phyloP scores from a whole-genome alignment of 1,284 basidiomycete species.

The Fistulinella staudtii region DNA sequence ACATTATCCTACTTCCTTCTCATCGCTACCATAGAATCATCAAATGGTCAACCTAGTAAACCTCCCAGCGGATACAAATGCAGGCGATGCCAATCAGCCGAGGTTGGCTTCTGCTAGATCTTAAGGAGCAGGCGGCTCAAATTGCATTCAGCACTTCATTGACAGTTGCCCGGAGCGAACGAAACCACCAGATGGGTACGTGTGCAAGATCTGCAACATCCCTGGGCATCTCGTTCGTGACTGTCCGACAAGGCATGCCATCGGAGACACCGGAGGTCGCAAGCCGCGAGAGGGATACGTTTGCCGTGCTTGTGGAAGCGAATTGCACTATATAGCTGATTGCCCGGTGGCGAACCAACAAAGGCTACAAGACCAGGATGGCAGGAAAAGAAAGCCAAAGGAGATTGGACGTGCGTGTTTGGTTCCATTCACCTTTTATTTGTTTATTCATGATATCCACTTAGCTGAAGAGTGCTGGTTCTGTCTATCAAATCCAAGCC shows the following conservation, averaged over 20 bases:
- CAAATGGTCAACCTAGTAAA: slow-evolving; percentile 45
- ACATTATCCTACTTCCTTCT: background rate
- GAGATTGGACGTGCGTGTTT: slow-evolving; percentile 69
- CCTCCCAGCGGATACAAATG: slow-evolving; percentile 74
- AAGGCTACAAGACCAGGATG: slow-evolving; percentile 36
- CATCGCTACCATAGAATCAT: slow-evolving; percentile 18
- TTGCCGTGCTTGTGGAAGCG: slow-evolving; percentile 84
- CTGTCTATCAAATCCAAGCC: slow-evolving; percentile 88
- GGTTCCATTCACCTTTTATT: background rate
- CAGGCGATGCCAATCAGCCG: slow-evolving; percentile 68
- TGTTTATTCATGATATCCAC: slow-evolving; percentile 7
- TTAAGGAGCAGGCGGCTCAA: slow-evolving; percentile 4
- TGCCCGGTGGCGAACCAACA: slow-evolving; percentile 64
- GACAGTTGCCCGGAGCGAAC: slow-evolving; percentile 67
- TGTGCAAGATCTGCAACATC: slow-evolving; percentile 82
- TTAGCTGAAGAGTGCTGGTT: slow-evolving; percentile 92
- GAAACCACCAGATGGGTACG: slow-evolving; percentile 77
- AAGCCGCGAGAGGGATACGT: slow-evolving; percentile 82
- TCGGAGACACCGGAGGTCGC: slow-evolving; percentile 72
- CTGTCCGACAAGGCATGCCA: slow-evolving; percentile 73
- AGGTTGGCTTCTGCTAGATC: slow-evolving; percentile 42
- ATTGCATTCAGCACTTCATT: slow-evolving; percentile 61
- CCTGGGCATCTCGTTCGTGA: slow-evolving; percentile 83
- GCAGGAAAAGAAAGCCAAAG: slow-evolving; percentile 61
- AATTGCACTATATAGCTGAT: slow-evolving; percentile 80